Evolutionary conservation across 176 grass and related monocot species (phyloP), one percentile per base, ranked within the genome.

Genomic region (Paspalum vaginatum): DNA sequence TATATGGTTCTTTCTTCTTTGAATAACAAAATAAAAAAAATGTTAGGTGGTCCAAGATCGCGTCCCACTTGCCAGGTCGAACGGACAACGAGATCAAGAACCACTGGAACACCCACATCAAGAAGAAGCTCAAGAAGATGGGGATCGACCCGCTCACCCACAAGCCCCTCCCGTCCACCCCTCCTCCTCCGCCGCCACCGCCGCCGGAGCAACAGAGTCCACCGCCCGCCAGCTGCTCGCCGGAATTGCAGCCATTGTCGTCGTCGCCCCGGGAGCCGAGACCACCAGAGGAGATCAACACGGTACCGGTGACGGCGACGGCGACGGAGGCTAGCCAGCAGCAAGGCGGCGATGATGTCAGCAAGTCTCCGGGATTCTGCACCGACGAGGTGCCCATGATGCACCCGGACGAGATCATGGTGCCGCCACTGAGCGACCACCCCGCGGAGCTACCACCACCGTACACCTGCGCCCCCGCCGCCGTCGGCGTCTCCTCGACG

Each of bases 21-120:
- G 4, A 4, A 40, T 25, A 40, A 17, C 24, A 42, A 15, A 26
- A 17, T 32, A 32, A 32, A 2, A 32, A 32, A 4, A 11, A 20
- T 43, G 37, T 49, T 78, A 97, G 94, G 40, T 93, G 91, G 91
- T 90, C 88, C 1, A 93, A 93, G 85, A 93, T 93, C 14, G 91
- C 91, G 43, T 77, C 88, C 32, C 79, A 81, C 2, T 40, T 93
- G 44, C 82, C 88, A 2, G 91, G 91, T 2, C 66, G 91, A 70
- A 93, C 91, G 45, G 91, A 90, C 63, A 93, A 93, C 67, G 94
- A 97, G 73, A 97, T 97, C 81, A 97, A 97, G 81, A 97, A 97
- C 81, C 88, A 91, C 70, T 97, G 94, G 94, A 93, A 97, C 83
- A 93, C 91, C 6, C 91, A 93, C 80, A 89, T 93, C 59, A 97